phyloP scores from a whole-genome alignment of 352 stramenopile species.

The Phytophthora sp. region DNA sequence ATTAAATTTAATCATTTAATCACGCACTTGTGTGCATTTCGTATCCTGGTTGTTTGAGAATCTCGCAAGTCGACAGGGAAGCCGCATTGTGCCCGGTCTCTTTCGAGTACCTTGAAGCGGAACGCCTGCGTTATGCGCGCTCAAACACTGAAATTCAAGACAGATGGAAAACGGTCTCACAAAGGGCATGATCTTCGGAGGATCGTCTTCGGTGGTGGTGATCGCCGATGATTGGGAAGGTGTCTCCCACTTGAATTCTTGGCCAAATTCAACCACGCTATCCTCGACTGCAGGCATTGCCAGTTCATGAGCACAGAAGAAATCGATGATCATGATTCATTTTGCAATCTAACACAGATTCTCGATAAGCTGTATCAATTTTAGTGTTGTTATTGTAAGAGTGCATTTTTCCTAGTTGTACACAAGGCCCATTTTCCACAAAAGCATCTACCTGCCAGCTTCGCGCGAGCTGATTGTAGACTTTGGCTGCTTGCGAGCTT shows the following conservation, averaged over 20 bases:
- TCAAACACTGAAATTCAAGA: slow-evolving; percentile 23
- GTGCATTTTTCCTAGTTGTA: too few species aligned
- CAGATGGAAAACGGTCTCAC: slow-evolving; percentile 8
- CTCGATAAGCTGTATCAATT: too few species aligned
- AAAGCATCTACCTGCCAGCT: too few species aligned
- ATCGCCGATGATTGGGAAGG: slow-evolving; percentile 7
- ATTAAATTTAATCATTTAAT: too few species aligned
- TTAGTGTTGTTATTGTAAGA: too few species aligned
- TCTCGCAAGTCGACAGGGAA: neutral
- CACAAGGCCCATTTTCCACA: too few species aligned
- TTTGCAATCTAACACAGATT: neutral
- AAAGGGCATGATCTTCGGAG: neutral
- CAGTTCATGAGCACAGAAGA: neutral
- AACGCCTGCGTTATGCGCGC: slow-evolving; percentile 1
- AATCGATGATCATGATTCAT: neutral
- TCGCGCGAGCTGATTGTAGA: too few species aligned
- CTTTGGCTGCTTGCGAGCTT: neutral
- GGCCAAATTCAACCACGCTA: slow-evolving; percentile 33
- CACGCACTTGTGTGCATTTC: neutral
- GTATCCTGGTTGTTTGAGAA: neutral
- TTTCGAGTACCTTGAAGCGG: slow-evolving; percentile 3
- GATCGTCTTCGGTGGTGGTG: neutral
- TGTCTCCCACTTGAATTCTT: slow-evolving; percentile 31
- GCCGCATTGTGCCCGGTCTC: too few species aligned
- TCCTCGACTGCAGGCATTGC: slow-evolving; percentile 3